Evolutionary conservation across 345 rosid species (phyloP).

Genomic region (Syzygium grande): DNA sequence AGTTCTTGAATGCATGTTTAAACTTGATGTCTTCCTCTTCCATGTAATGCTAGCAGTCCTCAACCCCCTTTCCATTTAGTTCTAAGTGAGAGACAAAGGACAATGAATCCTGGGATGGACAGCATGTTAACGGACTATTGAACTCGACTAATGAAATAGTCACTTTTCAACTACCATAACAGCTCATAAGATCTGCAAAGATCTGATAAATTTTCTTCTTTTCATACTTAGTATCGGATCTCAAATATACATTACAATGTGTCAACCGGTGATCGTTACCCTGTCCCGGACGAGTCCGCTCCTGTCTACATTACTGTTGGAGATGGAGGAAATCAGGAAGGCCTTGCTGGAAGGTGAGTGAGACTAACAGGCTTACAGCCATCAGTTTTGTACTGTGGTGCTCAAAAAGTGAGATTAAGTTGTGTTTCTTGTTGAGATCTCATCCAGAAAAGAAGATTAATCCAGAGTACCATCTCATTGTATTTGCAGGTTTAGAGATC

Average conservation of each 20-base stretch:
- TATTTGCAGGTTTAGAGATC: conserved; percentile 57
- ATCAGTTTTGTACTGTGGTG: background rate
- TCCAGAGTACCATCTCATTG: background rate
- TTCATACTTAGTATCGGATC: conserved; percentile 53
- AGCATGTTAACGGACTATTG: background rate
- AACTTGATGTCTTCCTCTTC: background rate
- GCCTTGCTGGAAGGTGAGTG: conserved; percentile 68
- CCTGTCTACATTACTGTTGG: conserved; percentile 90
- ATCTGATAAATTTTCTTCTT: background rate
- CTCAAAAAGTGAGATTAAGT: background rate
- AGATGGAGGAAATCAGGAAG: conserved; percentile 96
- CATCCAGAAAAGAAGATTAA: background rate
- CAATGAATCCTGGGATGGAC: too few species aligned
- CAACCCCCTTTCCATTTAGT: too few species aligned
- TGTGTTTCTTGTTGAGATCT: background rate
- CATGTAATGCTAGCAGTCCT: too few species aligned
- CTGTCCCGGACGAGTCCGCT: conserved; percentile 68
- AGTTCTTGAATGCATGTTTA: background rate
- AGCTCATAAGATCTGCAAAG: background rate
- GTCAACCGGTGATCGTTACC: conserved; percentile 55
- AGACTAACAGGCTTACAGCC: background rate
- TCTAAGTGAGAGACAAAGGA: background rate
- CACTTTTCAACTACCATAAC: background rate
- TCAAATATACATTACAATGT: conserved; percentile 71
- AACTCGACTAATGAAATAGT: background rate